Conservation (phyloP, 306 rosid genomes). For the cucumber (Cucumis sativus) region Cucumber_9930_V3 NC_026661.2:18535501-18536000, state of each 20-base stretch:
- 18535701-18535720: conserved; percentile 12
- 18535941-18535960: background rate
- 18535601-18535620: background rate
- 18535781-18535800: background rate
- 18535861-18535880: background rate
- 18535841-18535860: conserved; percentile 44
- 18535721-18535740: background rate
- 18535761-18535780: conserved; percentile 12
- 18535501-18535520: background rate
- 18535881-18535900: background rate
- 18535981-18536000: conserved; percentile 54
- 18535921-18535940: background rate
- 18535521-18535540: background rate
- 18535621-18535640: conserved; percentile 68
- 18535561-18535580: background rate
- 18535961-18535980: conserved; percentile 61
- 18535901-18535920: background rate
- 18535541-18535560: background rate
- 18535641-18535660: conserved; percentile 41
- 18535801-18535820: conserved; percentile 38
- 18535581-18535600: background rate
- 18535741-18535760: conserved; percentile 10
- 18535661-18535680: conserved; percentile 46
- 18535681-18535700: conserved; percentile 64
- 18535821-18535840: conserved; percentile 34